phyloP scores from a whole-genome alignment of 495 filamentous ascomycete genomes.

The Lineolata rhizophorae region DNA sequence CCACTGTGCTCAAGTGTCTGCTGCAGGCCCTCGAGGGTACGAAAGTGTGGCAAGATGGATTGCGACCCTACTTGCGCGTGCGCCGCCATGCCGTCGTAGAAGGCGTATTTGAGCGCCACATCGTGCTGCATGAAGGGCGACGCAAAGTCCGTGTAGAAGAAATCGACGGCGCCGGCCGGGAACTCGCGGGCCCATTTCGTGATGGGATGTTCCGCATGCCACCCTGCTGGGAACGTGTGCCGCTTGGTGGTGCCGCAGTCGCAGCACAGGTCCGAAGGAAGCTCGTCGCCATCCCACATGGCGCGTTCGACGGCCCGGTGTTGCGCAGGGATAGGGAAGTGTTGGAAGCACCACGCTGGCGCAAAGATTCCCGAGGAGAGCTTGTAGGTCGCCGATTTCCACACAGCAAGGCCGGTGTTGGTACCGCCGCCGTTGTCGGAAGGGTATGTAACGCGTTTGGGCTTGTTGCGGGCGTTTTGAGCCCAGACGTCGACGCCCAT shows the following conservation, averaged over 20 bases:
- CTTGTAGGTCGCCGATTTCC: slow-evolving; percentile 9
- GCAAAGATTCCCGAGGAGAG: slow-evolving; percentile 21
- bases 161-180: slow-evolving; percentile 15
- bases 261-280: slow-evolving; percentile 11
- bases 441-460: slow-evolving; percentile 10
- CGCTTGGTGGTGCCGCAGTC: slow-evolving; percentile 6
- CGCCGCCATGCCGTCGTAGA: neutral
- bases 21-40: neutral
- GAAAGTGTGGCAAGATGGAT: neutral
- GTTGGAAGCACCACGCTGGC: slow-evolving; percentile 25
- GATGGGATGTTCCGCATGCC: slow-evolving; percentile 7
- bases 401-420: slow-evolving; percentile 16
- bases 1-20: neutral
- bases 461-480: slow-evolving; percentile 6
- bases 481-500: slow-evolving; percentile 20
- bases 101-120: neutral
- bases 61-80: slow-evolving; percentile 9
- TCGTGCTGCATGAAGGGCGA: slow-evolving; percentile 12
- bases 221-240: slow-evolving; percentile 2
- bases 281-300: slow-evolving; percentile 18
- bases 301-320: slow-evolving; percentile 15
- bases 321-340: slow-evolving; percentile 16
- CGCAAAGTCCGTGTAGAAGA: slow-evolving; percentile 22
- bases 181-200: slow-evolving; percentile 7
- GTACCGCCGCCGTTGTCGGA: slow-evolving; percentile 10